Conservation (phyloP, 352 stramenopile genomes). For the Globisporangium barbulae region DNA sequence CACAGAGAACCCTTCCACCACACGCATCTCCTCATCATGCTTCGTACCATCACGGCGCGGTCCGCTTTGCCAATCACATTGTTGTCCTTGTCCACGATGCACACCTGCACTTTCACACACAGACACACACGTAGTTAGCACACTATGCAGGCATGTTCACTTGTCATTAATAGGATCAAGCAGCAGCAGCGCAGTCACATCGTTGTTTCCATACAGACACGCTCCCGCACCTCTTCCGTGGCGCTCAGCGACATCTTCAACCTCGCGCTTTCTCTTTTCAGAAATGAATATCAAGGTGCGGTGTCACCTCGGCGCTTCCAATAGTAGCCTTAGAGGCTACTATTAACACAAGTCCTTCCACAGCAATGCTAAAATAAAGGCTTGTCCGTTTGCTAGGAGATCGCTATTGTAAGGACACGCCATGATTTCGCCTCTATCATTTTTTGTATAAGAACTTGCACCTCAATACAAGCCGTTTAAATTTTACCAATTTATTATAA, state of each 20-base stretch:
- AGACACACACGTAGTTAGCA: background rate
- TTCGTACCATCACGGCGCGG: conserved; percentile 69
- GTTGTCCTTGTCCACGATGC: conserved; percentile 79
- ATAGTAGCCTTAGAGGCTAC: too few relatives aligned
- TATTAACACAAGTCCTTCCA: too few relatives aligned
- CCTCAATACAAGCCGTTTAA: too few relatives aligned
- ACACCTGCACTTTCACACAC: conserved; percentile 44
- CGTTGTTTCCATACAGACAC: background rate
- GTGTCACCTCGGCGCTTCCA: too few relatives aligned
- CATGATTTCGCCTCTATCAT: too few relatives aligned
- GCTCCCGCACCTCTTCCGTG: conserved; percentile 42
- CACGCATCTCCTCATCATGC: too few relatives aligned
- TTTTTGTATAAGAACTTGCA: too few relatives aligned
- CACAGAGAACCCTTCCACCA: background rate
- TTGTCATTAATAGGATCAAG: background rate
- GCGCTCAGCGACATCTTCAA: conserved; percentile 42
- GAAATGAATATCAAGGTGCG: background rate
- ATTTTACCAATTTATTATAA: too few relatives aligned
- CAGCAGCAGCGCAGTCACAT: background rate
- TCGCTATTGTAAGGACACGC: too few relatives aligned
- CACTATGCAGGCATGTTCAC: background rate
- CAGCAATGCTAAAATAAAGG: too few relatives aligned
- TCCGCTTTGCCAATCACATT: conserved; percentile 82
- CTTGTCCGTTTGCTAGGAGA: too few relatives aligned
- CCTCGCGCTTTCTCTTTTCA: background rate